Base-by-base conservation (phyloP, 2,329 filamentous ascomycete species). In the Fonsecaea erecta region DNA sequence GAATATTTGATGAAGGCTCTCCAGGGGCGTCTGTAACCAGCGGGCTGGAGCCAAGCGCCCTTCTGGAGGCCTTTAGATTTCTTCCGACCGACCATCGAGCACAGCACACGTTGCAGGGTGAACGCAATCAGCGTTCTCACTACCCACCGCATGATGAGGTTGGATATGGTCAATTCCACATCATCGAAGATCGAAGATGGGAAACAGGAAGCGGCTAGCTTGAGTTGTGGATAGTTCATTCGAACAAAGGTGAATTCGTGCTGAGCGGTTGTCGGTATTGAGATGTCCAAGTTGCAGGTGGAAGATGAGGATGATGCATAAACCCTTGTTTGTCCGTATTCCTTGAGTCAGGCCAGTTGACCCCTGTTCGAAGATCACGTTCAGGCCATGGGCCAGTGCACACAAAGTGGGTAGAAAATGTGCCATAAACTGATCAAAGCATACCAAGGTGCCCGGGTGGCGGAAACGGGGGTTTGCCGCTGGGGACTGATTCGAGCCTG, bases 31-130 rank as follows among this genome's bases (percentile, higher is more conserved):
- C 30, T 52, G 57, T n/a, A 12, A 28, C 46, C 43, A 52, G 57
- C 21, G 30, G 48, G 43, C 18, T 34, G 12, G 28, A 12, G 46
- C 26, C n/a, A 21, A 37, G 24, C 9, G 40, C 46, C 5, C 57
- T 60, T 60, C 43, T 60, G 43, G 57, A 60, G 26, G 30, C 40
- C 12, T 28, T 60, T 30, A 60, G 12, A 26, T 34, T 40, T 30
- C 32, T 12, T 18, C 58, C 46, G 5, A 28, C 8, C 8, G 30
- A 24, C 16, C 11, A 28, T n/a, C 18, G 26, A 40, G 16, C 16
- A 32, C 48, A 21, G 32, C 48, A 12, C 18, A 24, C 32, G 28
- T 53, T 11, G 28, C 28, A 60, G 3, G 5, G n/a, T n/a, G 55
- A 21, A 30, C 7, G 16, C 16, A 21, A 21, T 18, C 34, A 48